Conservation (phyloP, 2,329 filamentous ascomycete species). For the Fusarium verticillioides region DNA sequence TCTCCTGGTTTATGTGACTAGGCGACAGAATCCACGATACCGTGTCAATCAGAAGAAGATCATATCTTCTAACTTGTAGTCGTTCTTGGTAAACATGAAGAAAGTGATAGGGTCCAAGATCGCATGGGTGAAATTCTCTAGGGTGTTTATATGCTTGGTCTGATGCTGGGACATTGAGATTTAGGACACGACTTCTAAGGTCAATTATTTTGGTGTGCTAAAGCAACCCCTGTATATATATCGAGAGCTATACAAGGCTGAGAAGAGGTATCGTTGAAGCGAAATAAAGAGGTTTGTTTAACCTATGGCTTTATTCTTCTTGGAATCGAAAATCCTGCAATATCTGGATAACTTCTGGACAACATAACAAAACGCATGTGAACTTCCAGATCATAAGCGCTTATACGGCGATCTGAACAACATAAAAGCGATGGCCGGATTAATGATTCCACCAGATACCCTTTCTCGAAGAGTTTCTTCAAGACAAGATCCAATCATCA, state of each 20-base stretch:
- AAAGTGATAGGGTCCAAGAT: not conserved
- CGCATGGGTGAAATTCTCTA: not conserved
- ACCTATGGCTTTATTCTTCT: no score
- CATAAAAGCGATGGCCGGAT: not conserved
- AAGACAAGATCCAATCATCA: not conserved
- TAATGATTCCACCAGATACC: not conserved
- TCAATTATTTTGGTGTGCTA: not conserved
- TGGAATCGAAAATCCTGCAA: not conserved
- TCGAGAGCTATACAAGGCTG: no score
- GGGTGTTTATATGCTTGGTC: not conserved
- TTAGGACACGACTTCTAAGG: no score
- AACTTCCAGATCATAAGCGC: not conserved
- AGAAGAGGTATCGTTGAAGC: fast-evolving
- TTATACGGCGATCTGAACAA: not conserved
- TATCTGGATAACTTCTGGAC: not conserved
- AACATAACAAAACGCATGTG: not conserved
- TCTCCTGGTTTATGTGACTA: no score
- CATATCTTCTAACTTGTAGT: not conserved
- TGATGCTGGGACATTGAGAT: not conserved
- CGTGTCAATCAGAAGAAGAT: no score
- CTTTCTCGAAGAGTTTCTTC: not conserved
- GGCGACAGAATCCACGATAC: not conserved
- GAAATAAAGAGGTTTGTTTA: fast-evolving
- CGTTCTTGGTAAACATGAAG: not conserved
- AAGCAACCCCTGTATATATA: fast-evolving